Evolutionary conservation across 2,329 filamentous ascomycete species (phyloP).

Genomic region (Penicillium sp.): DNA sequence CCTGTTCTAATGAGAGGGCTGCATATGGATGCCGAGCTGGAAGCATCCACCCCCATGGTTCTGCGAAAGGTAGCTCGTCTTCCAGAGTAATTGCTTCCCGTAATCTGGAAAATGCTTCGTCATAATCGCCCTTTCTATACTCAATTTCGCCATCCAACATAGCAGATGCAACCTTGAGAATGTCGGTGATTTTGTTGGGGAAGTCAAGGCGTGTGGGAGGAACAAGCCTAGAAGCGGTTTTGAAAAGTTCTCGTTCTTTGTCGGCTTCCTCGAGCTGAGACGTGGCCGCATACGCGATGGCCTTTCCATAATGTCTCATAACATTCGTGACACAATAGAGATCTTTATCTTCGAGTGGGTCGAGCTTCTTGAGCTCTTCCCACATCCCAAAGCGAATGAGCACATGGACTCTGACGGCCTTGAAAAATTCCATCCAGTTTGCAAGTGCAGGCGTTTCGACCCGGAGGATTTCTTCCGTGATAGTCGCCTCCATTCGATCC

Average conservation of each 20-base stretch:
- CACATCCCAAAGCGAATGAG: conserved; percentile 71
- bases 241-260: conserved; percentile 53
- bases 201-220: conserved; percentile 63
- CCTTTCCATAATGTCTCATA: conserved; percentile 66
- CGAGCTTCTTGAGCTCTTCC: conserved; percentile 62
- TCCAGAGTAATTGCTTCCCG: conserved; percentile 58
- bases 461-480: conserved; percentile 64
- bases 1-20: conserved; percentile 67
- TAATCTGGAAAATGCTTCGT: conserved; percentile 59
- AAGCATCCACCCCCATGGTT: conserved; percentile 78
- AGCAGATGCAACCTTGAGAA: conserved; percentile 59
- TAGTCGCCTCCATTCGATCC: conserved; percentile 56
- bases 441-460: conserved; percentile 70
- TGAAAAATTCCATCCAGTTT: conserved; percentile 73
- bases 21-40: conserved; percentile 68
- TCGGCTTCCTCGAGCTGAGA: conserved; percentile 56
- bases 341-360: conserved; percentile 55
- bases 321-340: conserved; percentile 70
- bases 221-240: conserved; percentile 52
- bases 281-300: conserved; percentile 62
- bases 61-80: conserved; percentile 65
- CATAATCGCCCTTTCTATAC: conserved; percentile 62
- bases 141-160: conserved; percentile 74
- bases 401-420: conserved; percentile 66
- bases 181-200: conserved; percentile 63